Evolutionary conservation across 2,329 filamentous ascomycete genomes (phyloP).

Genomic region (Verticillium dahliae): DNA sequence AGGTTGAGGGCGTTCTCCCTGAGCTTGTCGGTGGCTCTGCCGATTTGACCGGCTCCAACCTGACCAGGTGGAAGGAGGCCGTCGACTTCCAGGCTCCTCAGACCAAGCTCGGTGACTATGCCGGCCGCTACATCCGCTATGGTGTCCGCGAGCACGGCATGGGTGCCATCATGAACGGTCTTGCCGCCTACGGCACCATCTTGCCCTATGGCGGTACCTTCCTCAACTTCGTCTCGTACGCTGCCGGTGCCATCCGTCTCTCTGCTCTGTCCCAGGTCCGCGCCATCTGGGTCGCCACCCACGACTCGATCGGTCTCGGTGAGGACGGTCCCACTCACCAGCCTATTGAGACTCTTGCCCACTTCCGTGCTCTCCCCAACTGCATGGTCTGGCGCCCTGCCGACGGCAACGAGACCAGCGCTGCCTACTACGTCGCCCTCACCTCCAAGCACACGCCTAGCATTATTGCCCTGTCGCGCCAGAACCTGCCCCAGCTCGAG

Average conservation of each 20-base stretch:
- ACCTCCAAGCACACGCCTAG: slow-evolving; percentile 85
- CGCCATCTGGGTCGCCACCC: slow-evolving; percentile 91
- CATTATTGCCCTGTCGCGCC: slow-evolving; percentile 90
- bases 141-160: slow-evolving; percentile 90
- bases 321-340: slow-evolving; percentile 98
- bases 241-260: slow-evolving; percentile 88
- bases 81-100: slow-evolving; percentile 94
- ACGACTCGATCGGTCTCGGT: slow-evolving; percentile 98
- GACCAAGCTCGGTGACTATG: slow-evolving; percentile 80
- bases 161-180: slow-evolving; percentile 91
- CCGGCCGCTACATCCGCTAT: slow-evolving; percentile 87
- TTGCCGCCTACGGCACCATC: slow-evolving; percentile 90
- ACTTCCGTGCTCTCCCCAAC: slow-evolving; percentile 98
- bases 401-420: slow-evolving; percentile 96
- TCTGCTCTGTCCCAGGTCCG: slow-evolving; percentile 88
- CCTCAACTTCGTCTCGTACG: slow-evolving; percentile 99
- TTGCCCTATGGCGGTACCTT: slow-evolving; percentile 95
- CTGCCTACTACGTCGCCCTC: slow-evolving; percentile 92
- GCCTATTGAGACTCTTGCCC: slow-evolving; percentile 95
- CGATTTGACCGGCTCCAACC: slow-evolving; percentile 96
- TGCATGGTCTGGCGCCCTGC: slow-evolving; percentile 99
- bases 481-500: slow-evolving; percentile 98
- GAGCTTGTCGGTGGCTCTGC: slow-evolving; percentile 95
- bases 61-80: slow-evolving; percentile 96
- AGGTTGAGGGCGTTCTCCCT: slow-evolving; percentile 75